Percentiles rank a stretch among this genome's conserved stretches.
These are phyloP conservation scores for Alternaria rosae DNA, from an alignment of 2,329 filamentous ascomycete genomes.

Conservation along the genomic window DNA sequence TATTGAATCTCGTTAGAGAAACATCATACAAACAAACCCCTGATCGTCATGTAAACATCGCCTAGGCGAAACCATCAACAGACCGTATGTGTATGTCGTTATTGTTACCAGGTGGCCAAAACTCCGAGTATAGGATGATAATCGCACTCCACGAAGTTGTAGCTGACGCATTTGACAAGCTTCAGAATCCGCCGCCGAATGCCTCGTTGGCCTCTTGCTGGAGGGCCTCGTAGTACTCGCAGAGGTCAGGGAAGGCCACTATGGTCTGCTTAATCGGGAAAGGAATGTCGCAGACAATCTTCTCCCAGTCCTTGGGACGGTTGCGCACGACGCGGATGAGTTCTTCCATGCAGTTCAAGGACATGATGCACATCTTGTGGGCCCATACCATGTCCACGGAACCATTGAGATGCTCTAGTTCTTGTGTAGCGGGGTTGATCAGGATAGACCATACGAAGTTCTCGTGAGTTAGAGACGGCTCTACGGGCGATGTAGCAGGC, in stretches of 20 bases:
- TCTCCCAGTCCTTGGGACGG: conserved; percentile 28
- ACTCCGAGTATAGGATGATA: background rate
- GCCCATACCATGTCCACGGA: conserved; percentile 25
- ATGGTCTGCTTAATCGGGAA: conserved; percentile 25
- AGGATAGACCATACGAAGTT: conserved; percentile 34
- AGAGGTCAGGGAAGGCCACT: conserved; percentile 27
- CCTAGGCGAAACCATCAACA: background rate
- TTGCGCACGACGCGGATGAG: conserved; percentile 23
- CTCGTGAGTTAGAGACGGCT: conserved; percentile 8
- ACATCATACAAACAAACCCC: background rate
- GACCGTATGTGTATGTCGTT: background rate
- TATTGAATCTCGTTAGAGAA: background rate
- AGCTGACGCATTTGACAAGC: background rate
- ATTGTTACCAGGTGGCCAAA: background rate
- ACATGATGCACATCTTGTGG: conserved; percentile 20
- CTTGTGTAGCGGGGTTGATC: conserved; percentile 38
- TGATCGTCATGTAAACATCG: background rate
- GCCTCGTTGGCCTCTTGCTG: conserved; percentile 29
- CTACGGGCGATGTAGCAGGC: conserved; percentile 4
- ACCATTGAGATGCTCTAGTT: conserved; percentile 31
- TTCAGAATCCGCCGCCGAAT: conserved; percentile 16
- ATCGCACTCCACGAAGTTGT: background rate
- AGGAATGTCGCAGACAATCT: conserved; percentile 31
- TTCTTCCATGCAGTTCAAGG: conserved; percentile 32
- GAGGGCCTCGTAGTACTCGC: conserved; percentile 26